These are phyloP conservation scores for Paragyromitra xinjiangensis DNA, from an alignment of 495 filamentous ascomycete species.

Conservation along the genomic window DNA sequence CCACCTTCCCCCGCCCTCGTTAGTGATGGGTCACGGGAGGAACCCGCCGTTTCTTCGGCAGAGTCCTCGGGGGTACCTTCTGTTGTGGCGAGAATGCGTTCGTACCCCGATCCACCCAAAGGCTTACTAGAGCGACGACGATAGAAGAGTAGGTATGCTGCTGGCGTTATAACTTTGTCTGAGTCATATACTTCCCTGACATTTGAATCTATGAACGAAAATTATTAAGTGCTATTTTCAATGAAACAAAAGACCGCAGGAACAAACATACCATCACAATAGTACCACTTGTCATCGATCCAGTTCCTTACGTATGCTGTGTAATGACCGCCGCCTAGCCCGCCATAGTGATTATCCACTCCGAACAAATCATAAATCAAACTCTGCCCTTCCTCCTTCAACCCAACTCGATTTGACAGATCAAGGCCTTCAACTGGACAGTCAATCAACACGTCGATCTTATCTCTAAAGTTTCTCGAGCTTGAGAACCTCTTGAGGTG, in stretches of 20 bases:
- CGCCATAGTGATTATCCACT: slow-evolving; percentile 93
- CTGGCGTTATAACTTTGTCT: slow-evolving; percentile 67
- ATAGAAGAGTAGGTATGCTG: slow-evolving; percentile 96
- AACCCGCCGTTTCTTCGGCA: slow-evolving; percentile 36
- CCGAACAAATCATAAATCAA: slow-evolving; percentile 91
- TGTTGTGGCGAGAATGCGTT: slow-evolving; percentile 56
- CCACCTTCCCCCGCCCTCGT: slow-evolving; percentile 53
- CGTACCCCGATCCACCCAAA: slow-evolving; percentile 78
- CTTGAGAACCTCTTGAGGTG: slow-evolving; percentile 95
- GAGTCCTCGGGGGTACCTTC: slow-evolving; percentile 40
- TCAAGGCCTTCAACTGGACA: slow-evolving; percentile 91
- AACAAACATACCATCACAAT: slow-evolving; percentile 83
- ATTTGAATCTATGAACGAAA: slow-evolving; percentile 68
- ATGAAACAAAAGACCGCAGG: slow-evolving; percentile 1
- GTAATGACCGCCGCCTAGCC: slow-evolving; percentile 92
- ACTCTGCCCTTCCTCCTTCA: slow-evolving; percentile 78
- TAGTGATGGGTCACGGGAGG: slow-evolving; percentile 44
- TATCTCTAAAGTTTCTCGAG: slow-evolving; percentile 77
- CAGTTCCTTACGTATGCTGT: slow-evolving; percentile 94
- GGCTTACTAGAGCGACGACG: slow-evolving; percentile 78
- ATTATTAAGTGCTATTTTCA: slow-evolving; percentile 49
- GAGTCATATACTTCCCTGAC: slow-evolving; percentile 67
- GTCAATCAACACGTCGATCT: slow-evolving; percentile 89
- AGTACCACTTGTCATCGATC: slow-evolving; percentile 84
- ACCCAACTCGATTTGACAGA: slow-evolving; percentile 77